Conservation (phyloP, 306 rosid species). For the Lathyrus sativus region DNA sequence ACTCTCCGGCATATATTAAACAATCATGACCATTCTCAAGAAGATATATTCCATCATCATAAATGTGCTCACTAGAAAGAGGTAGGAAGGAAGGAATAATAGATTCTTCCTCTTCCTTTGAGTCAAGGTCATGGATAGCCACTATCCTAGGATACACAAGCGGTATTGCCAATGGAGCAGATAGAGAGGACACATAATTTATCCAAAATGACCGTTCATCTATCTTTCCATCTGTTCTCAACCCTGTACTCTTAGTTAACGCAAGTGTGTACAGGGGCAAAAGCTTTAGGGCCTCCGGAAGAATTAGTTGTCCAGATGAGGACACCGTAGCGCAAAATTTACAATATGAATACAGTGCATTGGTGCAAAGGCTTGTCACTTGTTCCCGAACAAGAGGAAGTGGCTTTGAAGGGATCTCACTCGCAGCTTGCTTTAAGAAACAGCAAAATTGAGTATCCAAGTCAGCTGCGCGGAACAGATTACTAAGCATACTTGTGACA, state of each 20-base stretch:
- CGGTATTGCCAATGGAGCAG: slow-evolving; percentile 85
- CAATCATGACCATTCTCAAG: slow-evolving; percentile 94
- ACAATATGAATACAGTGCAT: slow-evolving; percentile 82
- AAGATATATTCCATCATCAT: slow-evolving; percentile 84
- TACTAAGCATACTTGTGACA: too few species aligned
- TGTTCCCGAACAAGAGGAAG: too few species aligned
- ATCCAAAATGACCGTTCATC: too few species aligned
- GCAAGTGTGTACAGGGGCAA: slow-evolving; percentile 94
- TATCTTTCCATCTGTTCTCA: slow-evolving; percentile 83
- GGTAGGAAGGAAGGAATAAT: slow-evolving; percentile 78
- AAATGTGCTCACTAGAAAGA: slow-evolving; percentile 85
- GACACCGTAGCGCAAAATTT: slow-evolving; percentile 96
- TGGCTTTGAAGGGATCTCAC: too few species aligned
- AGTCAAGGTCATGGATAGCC: too few species aligned
- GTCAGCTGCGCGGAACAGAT: too few species aligned
- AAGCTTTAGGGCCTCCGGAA: slow-evolving; percentile 98
- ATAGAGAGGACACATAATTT: slow-evolving; percentile 63
- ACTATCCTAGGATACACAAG: slow-evolving; percentile 94
- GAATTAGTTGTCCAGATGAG: slow-evolving; percentile 96
- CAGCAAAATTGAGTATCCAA: too few species aligned
- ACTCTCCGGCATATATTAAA: too few species aligned
- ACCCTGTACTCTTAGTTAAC: slow-evolving; percentile 76
- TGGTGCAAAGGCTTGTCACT: slow-evolving; percentile 79
- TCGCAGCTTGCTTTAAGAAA: too few species aligned
- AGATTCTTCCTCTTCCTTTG: slow-evolving; percentile 68